Evolutionary conservation across 169 alveolate species (phyloP).

Genomic region (Cryptosporidium baileyi): DNA sequence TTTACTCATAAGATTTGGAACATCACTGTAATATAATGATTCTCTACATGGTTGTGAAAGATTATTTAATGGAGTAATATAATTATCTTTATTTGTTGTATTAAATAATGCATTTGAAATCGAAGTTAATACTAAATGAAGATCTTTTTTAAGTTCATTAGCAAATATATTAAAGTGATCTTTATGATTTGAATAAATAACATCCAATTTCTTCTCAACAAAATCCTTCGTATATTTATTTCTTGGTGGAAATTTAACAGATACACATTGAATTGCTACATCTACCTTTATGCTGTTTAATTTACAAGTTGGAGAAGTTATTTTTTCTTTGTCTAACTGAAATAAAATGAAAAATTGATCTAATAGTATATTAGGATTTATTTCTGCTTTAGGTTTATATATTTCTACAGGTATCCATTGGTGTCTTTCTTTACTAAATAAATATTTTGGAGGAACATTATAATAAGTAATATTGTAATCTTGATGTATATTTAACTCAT

Average conservation of each 20-base stretch:
- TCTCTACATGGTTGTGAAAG: constrained; percentile 50
- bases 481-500: constrained; percentile 20
- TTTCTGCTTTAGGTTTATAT: background rate
- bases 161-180: background rate
- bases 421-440: background rate
- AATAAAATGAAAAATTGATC: background rate
- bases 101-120: constrained; percentile 1
- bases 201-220: background rate
- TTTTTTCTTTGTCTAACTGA: background rate
- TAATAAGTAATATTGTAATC: constrained; percentile 26
- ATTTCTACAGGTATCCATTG: constrained; percentile 24
- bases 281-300: background rate
- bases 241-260: constrained; percentile 10
- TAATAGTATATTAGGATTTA: constrained; percentile 11
- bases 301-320: background rate
- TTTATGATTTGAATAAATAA: background rate
- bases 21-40: constrained; percentile 11
- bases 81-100: background rate
- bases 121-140: background rate
- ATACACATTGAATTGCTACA: constrained; percentile 3
- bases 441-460: constrained; percentile 2
- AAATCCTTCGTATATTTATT: background rate
- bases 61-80: background rate
- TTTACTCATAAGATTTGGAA: background rate
- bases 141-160: background rate